Conservation (phyloP, 2,329 filamentous ascomycete species). For the Alternaria sp. region DNA sequence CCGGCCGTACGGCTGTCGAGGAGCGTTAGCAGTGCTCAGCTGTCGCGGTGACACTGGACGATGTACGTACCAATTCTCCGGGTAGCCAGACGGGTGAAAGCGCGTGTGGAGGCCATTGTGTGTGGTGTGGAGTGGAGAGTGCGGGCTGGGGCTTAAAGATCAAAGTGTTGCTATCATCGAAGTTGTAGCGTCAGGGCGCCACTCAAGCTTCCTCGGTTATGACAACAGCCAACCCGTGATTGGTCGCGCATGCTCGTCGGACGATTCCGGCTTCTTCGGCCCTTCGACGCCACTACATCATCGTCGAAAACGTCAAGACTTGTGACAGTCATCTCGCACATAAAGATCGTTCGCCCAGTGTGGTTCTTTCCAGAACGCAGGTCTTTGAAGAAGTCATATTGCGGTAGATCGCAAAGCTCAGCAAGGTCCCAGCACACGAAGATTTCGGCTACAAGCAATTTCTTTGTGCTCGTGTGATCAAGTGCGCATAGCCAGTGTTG, state of each 20-base stretch:
- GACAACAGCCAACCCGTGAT: constrained; percentile 14
- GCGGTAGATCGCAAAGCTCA: not conserved
- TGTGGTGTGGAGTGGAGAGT: constrained; percentile 33
- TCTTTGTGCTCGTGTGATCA: constrained; percentile 9
- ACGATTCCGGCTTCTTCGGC: constrained; percentile 19
- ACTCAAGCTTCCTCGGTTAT: constrained; percentile 23
- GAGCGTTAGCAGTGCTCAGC: constrained; percentile 36
- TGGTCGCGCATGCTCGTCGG: constrained; percentile 12
- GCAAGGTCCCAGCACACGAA: not conserved
- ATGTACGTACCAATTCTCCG: constrained; percentile 43
- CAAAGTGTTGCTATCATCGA: constrained; percentile 36
- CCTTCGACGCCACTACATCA: constrained; percentile 16
- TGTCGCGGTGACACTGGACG: constrained; percentile 7
- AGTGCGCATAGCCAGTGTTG: not conserved
- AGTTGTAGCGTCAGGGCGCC: constrained; percentile 18
- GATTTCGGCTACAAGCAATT: not conserved
- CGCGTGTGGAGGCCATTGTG: constrained; percentile 49
- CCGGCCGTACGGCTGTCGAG: constrained; percentile 42
- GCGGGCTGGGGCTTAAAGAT: constrained; percentile 25
- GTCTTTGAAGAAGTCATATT: not conserved
- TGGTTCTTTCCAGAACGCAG: not conserved
- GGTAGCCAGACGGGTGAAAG: constrained; percentile 47
- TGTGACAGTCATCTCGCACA: constrained; percentile 3
- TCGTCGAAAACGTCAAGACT: constrained; percentile 22
- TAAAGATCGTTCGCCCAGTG: not conserved